A percentile compares a stretch with the other conserved stretches of the same genome.
Conservation (phyloP, 805 yeast genomes). For the Yamadazyma sp. region DNA sequence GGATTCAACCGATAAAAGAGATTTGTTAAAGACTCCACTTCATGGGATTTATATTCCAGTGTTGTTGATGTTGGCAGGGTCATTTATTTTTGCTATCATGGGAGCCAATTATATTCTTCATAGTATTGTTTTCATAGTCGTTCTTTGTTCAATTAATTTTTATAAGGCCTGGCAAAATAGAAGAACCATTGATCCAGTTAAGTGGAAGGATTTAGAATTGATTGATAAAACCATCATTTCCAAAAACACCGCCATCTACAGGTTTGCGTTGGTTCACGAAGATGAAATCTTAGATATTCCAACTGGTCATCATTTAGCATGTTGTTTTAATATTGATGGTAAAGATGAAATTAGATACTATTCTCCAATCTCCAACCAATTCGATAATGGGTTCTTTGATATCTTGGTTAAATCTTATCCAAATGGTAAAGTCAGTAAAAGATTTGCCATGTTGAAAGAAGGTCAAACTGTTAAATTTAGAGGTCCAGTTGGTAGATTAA, state of each 20-base stretch:
- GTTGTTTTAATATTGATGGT: slow-evolving; percentile 47
- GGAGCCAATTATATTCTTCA: slow-evolving; percentile 50
- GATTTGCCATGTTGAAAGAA: slow-evolving; percentile 59
- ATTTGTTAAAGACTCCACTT: slow-evolving; percentile 62
- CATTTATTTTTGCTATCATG: slow-evolving; percentile 51
- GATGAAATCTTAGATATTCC: slow-evolving; percentile 64
- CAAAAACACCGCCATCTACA: slow-evolving; percentile 67
- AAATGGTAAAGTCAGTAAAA: slow-evolving; percentile 65
- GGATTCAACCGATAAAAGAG: slow-evolving; percentile 42
- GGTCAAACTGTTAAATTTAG: slow-evolving; percentile 69
- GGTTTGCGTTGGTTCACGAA: slow-evolving; percentile 62
- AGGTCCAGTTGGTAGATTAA: slow-evolving; percentile 78
- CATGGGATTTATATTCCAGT: slow-evolving; percentile 77
- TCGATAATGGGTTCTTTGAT: slow-evolving; percentile 73
- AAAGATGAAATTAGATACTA: slow-evolving; percentile 63
- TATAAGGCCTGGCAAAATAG: slow-evolving; percentile 42
- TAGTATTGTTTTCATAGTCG: slow-evolving; percentile 31
- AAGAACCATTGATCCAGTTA: slow-evolving; percentile 44
- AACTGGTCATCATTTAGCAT: slow-evolving; percentile 73
- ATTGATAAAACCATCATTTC: slow-evolving; percentile 72
- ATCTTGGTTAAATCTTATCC: slow-evolving; percentile 72
- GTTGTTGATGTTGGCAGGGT: slow-evolving; percentile 58
- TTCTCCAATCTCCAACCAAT: slow-evolving; percentile 70
- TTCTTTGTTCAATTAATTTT: slow-evolving; percentile 31
- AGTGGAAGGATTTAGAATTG: slow-evolving; percentile 66